Base-by-base conservation (phyloP, 306 rosid species). In the Crataegus laevigata region DNA sequence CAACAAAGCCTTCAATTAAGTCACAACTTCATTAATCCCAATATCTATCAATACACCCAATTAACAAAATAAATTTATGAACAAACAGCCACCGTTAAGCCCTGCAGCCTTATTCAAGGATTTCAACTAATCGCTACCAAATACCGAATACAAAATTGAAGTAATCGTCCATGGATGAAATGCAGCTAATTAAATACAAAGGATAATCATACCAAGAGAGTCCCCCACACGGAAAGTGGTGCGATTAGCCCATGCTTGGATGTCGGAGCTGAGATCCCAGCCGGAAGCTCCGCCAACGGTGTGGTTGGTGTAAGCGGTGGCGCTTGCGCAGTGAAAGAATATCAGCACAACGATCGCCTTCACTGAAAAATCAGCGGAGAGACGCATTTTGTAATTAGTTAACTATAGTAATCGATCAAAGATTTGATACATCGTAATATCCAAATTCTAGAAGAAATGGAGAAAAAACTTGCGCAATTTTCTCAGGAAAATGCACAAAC, bases 241-340 rank as follows among this genome's bases (percentile, higher is more conserved):
- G 2, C 75, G 10, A 26, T 92, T 58, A 50, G 90, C 75, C 98
- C 96, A 92, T 62, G 72, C 60, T 32, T 79, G 86, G 63, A 92
- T 69, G 71, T 90, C 69, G 0, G 92, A 82, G 26, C 50, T 8
- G 54, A 92, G 89, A 75, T 92, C 97, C 97, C 96, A 90, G 25
- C 93, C 93, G 21, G 88, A 74, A 78, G 71, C 62, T 29, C 91
- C 97, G 8, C 92, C 96, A 29, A 92, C 94, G 45, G 94, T 34
- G 79, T 54, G 80, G 66, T 90, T 90, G 51, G 71, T 76, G 61
- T 55, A 9, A 36, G 40, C 3, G 61, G 4, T n/a, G 5, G 25
- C 4, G 3, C 0, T 71, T 3, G 82, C 91, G 40, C 87, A 84
- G 58, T 86, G 90, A 77, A 90, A 82, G 30, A 88, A 77, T 45